Conservation (phyloP, 2,329 filamentous ascomycete genomes). For the Aurifilum marmelostoma region DNA sequence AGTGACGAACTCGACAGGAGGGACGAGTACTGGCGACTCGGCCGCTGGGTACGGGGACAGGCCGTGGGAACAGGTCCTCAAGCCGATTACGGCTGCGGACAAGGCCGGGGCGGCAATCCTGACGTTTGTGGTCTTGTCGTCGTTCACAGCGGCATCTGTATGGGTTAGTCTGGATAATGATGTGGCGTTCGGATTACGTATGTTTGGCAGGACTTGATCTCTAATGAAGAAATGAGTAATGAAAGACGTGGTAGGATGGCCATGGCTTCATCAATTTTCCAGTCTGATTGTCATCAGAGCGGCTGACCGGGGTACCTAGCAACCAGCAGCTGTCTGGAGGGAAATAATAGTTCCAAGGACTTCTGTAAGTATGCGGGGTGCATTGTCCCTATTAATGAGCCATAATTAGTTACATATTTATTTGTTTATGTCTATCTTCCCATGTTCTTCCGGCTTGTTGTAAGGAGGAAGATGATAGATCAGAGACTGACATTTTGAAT, state of each 20-base stretch:
- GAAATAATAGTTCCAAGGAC: too few relatives aligned
- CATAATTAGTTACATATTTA: too few relatives aligned
- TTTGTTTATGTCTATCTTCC: too few relatives aligned
- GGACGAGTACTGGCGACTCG: conserved; percentile 49
- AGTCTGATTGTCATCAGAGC: too few relatives aligned
- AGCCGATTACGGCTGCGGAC: conserved; percentile 49
- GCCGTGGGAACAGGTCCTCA: conserved; percentile 35
- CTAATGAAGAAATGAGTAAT: not conserved
- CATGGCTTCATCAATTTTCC: not conserved
- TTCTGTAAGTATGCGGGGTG: too few relatives aligned
- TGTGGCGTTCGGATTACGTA: not conserved
- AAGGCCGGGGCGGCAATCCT: conserved; percentile 52
- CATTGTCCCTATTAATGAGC: too few relatives aligned
- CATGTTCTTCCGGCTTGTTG: too few relatives aligned
- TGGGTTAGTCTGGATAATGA: conserved; percentile 21
- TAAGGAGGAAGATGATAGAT: too few relatives aligned
- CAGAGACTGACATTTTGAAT: too few relatives aligned
- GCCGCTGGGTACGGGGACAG: conserved; percentile 42
- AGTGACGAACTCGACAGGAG: conserved; percentile 53
- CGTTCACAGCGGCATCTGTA: conserved; percentile 19
- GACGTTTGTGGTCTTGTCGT: conserved; percentile 37
- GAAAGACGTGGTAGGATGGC: not conserved
- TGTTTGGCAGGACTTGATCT: not conserved
- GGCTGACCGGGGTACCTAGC: too few relatives aligned
- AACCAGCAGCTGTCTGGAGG: too few relatives aligned